phyloP scores from a whole-genome alignment of 129 eudicot genomes.

The Sambucus nigra region DNA sequence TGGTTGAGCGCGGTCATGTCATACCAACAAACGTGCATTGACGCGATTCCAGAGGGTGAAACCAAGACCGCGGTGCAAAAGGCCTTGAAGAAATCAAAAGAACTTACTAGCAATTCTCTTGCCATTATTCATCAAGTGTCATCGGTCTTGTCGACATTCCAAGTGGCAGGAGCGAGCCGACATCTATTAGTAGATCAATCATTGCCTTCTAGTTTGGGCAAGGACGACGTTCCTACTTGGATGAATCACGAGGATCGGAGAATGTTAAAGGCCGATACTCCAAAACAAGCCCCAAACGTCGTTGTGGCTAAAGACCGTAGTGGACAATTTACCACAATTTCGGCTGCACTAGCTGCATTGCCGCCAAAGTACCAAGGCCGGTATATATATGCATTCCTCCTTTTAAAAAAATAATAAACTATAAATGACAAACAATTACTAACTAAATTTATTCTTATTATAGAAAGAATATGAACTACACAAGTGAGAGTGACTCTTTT shows the following conservation, averaged over 20 bases:
- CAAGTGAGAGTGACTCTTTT: no score
- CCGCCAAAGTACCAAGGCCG: slow-evolving; percentile 42
- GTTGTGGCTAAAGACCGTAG: slow-evolving; percentile 72
- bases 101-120: slow-evolving; percentile 59
- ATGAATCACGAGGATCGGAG: slow-evolving; percentile 27
- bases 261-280: slow-evolving; percentile 21
- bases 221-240: slow-evolving; percentile 40
- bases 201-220: background rate
- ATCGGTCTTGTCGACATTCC: slow-evolving; percentile 20
- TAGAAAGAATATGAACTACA: no score
- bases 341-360: slow-evolving; percentile 37
- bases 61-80: slow-evolving; percentile 25
- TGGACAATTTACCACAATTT: slow-evolving; percentile 42
- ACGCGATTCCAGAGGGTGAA: slow-evolving; percentile 46
- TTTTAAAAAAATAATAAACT: no score
- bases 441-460: no score
- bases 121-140: slow-evolving; percentile 35
- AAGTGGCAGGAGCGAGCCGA: slow-evolving; percentile 9
- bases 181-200: slow-evolving; percentile 22
- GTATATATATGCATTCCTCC: slow-evolving; percentile 19
- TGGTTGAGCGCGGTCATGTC: slow-evolving; percentile 68
- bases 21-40: slow-evolving; percentile 78
- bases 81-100: slow-evolving; percentile 27
- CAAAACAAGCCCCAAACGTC: slow-evolving; percentile 26
- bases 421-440: no score